Conservation (phyloP, 164 flowering plant genomes). For the Annona cherimola region DNA sequence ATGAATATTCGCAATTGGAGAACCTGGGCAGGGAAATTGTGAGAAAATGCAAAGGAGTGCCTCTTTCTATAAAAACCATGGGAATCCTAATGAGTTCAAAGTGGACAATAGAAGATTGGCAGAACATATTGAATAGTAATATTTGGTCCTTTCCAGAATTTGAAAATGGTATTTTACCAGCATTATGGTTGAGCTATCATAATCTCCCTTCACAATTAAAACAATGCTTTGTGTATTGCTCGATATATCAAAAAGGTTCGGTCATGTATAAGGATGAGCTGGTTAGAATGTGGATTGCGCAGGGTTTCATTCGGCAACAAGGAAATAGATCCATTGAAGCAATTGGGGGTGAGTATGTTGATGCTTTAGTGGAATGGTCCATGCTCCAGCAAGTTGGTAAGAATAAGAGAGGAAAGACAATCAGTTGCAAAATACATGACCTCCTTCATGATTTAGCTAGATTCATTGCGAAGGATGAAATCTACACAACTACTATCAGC, state of each 20-base stretch:
- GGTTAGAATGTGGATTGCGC: constrained; percentile 14
- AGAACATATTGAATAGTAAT: constrained; percentile 2
- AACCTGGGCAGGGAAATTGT: neutral
- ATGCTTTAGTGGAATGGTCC: constrained; percentile 8
- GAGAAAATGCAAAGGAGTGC: neutral
- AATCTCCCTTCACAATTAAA: constrained; percentile 3
- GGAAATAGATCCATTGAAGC: neutral
- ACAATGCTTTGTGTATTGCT: constrained; percentile 11
- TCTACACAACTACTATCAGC: too few relatives aligned
- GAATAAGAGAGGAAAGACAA: too few relatives aligned
- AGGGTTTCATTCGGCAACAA: constrained; percentile 4
- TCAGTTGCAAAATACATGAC: constrained; percentile 10
- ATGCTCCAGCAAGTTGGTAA: neutral
- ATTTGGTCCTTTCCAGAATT: constrained; percentile 4
- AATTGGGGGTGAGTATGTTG: constrained; percentile 5
- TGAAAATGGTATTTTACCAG: neutral
- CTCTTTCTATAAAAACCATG: neutral
- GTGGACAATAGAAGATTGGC: constrained; percentile 4
- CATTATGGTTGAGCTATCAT: constrained; percentile 12
- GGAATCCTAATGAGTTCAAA: neutral
- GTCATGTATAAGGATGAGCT: neutral
- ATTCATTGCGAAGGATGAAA: constrained; percentile 2
- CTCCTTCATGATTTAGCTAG: constrained; percentile 7
- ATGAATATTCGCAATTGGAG: neutral
- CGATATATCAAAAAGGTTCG: constrained; percentile 8